These are phyloP conservation scores for Claviceps africana DNA, from an alignment of 2,329 filamentous ascomycete species.

Conservation along the genomic window DNA sequence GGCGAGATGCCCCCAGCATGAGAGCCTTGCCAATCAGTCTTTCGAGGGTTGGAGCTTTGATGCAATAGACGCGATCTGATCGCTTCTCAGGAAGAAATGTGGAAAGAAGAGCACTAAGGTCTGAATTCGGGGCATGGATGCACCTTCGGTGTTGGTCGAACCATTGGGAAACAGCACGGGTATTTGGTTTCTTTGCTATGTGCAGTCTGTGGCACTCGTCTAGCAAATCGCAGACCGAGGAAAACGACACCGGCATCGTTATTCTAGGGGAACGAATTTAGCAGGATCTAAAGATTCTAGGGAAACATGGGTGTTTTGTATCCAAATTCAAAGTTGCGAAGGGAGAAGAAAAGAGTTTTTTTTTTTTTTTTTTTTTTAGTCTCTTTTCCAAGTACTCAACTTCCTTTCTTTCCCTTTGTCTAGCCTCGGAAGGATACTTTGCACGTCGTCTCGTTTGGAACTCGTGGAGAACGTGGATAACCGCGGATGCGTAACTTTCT, in stretches of 20 bases:
- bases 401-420: not conserved
- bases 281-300: not conserved
- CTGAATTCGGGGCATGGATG: constrained; percentile 42
- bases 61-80: constrained; percentile 62
- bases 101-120: constrained; percentile 54
- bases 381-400: not conserved
- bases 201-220: constrained; percentile 44
- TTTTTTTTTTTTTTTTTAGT: no score
- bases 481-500: not conserved
- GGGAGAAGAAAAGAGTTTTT: no score
- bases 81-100: constrained; percentile 63
- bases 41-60: constrained; percentile 48
- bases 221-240: constrained; percentile 59
- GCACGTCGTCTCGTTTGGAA: not conserved
- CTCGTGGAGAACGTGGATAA: not conserved
- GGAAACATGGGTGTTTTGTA: not conserved
- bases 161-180: constrained; percentile 44
- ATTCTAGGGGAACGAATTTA: not conserved
- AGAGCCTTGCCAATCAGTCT: constrained; percentile 54
- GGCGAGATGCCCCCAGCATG: constrained; percentile 47
- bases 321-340: not conserved
- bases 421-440: not conserved
- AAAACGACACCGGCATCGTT: constrained; percentile 52
- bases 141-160: constrained; percentile 47
- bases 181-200: constrained; percentile 18